phyloP scores from a whole-genome alignment of 73 alveolate species.

The Stentor roeselii region DNA sequence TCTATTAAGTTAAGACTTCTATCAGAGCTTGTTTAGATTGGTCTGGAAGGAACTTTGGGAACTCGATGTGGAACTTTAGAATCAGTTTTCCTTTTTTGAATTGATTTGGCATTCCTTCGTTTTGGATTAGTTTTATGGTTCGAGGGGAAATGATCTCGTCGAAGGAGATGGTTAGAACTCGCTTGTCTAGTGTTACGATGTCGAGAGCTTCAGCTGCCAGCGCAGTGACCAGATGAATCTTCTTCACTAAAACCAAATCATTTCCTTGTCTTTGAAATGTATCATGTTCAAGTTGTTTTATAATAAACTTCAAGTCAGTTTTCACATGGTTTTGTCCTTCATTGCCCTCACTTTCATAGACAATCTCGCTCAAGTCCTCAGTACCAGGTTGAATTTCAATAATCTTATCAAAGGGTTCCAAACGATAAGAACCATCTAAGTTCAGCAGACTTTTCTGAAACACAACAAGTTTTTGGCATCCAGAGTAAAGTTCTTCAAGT shows the following conservation, averaged over 20 bases:
- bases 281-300: slow-evolving; percentile 68
- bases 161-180: not conserved
- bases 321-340: slow-evolving; percentile 54
- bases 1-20: not conserved
- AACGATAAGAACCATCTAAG: slow-evolving; percentile 59
- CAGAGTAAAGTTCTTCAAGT: slow-evolving; percentile 75
- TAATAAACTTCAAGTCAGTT: slow-evolving; percentile 65
- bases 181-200: slow-evolving; percentile 30
- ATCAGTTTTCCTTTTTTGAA: slow-evolving; percentile 29
- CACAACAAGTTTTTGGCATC: slow-evolving; percentile 67
- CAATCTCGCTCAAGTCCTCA: slow-evolving; percentile 62
- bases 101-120: slow-evolving; percentile 88
- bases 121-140: slow-evolving; percentile 65
- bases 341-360: slow-evolving; percentile 74
- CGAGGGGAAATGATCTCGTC: slow-evolving; percentile 50
- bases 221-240: slow-evolving; percentile 72
- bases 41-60: not conserved
- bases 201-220: slow-evolving; percentile 71
- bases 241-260: slow-evolving; percentile 75
- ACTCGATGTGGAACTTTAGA: not conserved
- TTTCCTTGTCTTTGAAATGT: slow-evolving; percentile 70
- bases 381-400: slow-evolving; percentile 86
- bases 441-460: slow-evolving; percentile 59
- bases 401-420: slow-evolving; percentile 7
- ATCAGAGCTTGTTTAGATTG: not conserved